Evolutionary conservation across 257 asterid genomes (phyloP).

Genomic region (Capsicum chinense): DNA sequence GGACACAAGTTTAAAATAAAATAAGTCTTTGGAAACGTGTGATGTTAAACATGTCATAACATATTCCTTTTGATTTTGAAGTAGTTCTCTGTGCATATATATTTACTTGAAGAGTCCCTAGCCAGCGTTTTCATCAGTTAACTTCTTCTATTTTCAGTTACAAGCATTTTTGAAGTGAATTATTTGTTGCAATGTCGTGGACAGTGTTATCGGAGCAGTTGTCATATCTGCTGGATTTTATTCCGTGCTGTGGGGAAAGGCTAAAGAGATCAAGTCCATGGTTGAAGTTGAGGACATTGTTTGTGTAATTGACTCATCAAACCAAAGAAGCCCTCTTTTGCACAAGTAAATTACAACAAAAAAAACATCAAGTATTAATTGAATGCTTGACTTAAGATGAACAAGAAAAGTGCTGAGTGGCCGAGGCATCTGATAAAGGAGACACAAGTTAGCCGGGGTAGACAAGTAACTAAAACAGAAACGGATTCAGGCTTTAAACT

Average conservation of each 20-base stretch:
- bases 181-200: not conserved
- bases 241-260: slow-evolving; percentile 41
- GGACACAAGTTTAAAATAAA: not conserved
- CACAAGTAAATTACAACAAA: not conserved
- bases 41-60: not conserved
- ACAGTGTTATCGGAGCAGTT: slow-evolving; percentile 39
- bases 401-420: not conserved
- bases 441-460: not conserved
- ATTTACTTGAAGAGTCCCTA: not conserved
- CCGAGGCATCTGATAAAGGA: not conserved
- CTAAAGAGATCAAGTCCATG: slow-evolving; percentile 27
- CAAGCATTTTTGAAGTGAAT: not conserved
- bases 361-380: not conserved
- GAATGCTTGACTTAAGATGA: not conserved
- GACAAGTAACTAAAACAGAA: not conserved
- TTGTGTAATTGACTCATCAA: slow-evolving; percentile 15
- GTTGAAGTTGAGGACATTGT: slow-evolving; percentile 4
- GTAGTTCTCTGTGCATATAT: too few relatives aligned
- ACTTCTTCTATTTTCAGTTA: too few relatives aligned
- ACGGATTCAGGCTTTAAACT: not conserved
- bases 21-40: not conserved
- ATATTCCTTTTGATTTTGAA: not conserved
- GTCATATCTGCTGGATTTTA: slow-evolving; percentile 37
- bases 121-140: not conserved
- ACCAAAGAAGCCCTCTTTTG: not conserved